A percentile compares a stretch with the other conserved stretches of the same genome.
Evolutionary conservation across 345 rosid genomes (phyloP).

Genomic region (Pugionium dolabratum): DNA sequence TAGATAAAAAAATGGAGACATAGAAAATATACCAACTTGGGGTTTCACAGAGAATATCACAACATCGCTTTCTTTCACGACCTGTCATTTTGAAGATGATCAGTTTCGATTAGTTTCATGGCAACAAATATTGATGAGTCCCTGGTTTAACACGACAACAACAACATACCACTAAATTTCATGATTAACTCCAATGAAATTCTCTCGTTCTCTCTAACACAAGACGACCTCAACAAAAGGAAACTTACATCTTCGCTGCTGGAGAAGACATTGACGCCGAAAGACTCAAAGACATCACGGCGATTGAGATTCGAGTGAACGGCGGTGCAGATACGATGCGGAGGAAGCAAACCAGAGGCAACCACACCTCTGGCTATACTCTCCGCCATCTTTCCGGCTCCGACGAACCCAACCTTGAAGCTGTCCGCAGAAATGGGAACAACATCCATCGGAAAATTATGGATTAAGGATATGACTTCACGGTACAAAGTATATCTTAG

Average conservation of each 20-base stretch:
- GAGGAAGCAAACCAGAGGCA: constrained; percentile 66
- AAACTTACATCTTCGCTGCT: constrained; percentile 53
- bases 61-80: constrained; percentile 74
- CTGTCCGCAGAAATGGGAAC: constrained; percentile 50
- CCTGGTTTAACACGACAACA: background rate
- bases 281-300: constrained; percentile 61
- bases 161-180: background rate
- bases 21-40: constrained; percentile 56
- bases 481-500: background rate
- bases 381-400: constrained; percentile 96
- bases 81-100: constrained; percentile 48
- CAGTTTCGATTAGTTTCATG: constrained; percentile 13
- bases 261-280: constrained; percentile 60
- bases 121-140: background rate
- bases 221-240: background rate
- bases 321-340: constrained; percentile 68
- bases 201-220: background rate
- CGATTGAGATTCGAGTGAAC: constrained; percentile 62
- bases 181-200: background rate
- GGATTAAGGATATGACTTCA: constrained; percentile 22
- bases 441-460: constrained; percentile 45
- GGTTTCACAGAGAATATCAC: constrained; percentile 90
- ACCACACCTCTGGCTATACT: constrained; percentile 83
- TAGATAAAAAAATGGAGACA: background rate
- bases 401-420: constrained; percentile 70